Evolutionary conservation across 2,329 filamentous ascomycete genomes (phyloP), one percentile per base, ranked within the genome.

Genomic region (Xylaria sp.): DNA sequence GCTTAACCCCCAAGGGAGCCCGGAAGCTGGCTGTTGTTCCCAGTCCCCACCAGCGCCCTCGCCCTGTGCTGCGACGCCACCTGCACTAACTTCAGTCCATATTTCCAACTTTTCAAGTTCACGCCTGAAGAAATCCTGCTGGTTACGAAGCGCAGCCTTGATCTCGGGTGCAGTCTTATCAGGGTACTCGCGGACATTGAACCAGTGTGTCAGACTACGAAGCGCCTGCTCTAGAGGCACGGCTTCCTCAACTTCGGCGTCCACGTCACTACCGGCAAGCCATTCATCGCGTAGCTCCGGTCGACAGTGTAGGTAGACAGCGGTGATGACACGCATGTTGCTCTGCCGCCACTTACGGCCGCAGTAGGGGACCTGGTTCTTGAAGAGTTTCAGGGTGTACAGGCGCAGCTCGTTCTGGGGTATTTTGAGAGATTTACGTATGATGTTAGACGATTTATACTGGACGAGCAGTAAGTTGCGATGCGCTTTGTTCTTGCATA

Each of bases 301-400:
- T 8, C 94, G 88, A 78, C 95, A 97, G 82, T 97, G 93, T 58
- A 99, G 85, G 80, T 98, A 99, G 1, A 99, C 93, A 3, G 94
- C 94, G 0, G 96, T 99, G 78, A 99, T 99, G 77, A 98, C 94
- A 65, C 95, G 92, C 96, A 99, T 99, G 81, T 99, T 98, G 75
- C 90, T 91, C 83, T 98, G 96, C 15, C 96, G 91, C 96, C 96
- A 99, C 83, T 99, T 99, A 52, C 96, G 91, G 25, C 96, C 95
- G 80, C 95, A 98, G 84, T 97, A 99, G 0, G 96, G 96, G 4
- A 99, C 96, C 81, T 99, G 96, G 69, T 94, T 96, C 82, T 99
- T 99, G 90, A 98, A 98, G 0, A 99, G 87, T 82, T 99, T 99
- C 74, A 99, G 88, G 0, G 96, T 97, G 83, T 98, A 98, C 52